Conservation (phyloP, 2,329 filamentous ascomycete genomes). For the Dryadomyces quercivorus region DNA sequence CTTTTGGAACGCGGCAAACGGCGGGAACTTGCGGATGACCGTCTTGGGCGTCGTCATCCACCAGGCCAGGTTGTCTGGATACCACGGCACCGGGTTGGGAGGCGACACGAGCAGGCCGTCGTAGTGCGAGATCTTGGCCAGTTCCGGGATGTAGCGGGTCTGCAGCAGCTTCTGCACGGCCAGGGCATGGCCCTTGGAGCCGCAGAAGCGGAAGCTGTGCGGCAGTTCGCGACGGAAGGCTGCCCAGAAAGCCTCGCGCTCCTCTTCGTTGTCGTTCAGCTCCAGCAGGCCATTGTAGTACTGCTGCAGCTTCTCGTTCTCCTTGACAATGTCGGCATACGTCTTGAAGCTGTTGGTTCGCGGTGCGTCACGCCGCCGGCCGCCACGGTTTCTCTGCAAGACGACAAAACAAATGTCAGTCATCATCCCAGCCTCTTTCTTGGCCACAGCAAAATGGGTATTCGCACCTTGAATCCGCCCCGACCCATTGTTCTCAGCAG, state of each 20-base stretch:
- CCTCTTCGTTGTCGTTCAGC: conserved; percentile 52
- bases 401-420: no score
- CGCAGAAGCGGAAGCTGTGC: conserved; percentile 96
- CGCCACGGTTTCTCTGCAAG: conserved; percentile 16
- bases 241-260: conserved; percentile 73
- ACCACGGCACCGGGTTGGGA: conserved; percentile 76
- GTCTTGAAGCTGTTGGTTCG: conserved; percentile 2
- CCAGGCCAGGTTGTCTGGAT: conserved; percentile 90
- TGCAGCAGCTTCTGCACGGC: conserved; percentile 81
- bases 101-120: conserved; percentile 75
- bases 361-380: conserved; percentile 20
- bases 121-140: conserved; percentile 68
- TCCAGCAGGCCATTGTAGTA: conserved; percentile 76
- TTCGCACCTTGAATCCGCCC: conserved; percentile 11
- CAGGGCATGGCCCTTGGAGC: conserved; percentile 89
- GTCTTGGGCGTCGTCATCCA: conserved; percentile 98
- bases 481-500: conserved; percentile 8
- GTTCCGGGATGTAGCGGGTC: conserved; percentile 80
- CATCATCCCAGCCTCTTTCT: not conserved
- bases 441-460: not conserved
- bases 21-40: conserved; percentile 82
- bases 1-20: conserved; percentile 92
- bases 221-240: conserved; percentile 74
- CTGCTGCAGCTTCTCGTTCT: conserved; percentile 72
- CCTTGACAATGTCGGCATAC: conserved; percentile 55